Base-by-base conservation (phyloP, 371 early-diverging fungal species). In the Umbelopsis sp. region DNA sequence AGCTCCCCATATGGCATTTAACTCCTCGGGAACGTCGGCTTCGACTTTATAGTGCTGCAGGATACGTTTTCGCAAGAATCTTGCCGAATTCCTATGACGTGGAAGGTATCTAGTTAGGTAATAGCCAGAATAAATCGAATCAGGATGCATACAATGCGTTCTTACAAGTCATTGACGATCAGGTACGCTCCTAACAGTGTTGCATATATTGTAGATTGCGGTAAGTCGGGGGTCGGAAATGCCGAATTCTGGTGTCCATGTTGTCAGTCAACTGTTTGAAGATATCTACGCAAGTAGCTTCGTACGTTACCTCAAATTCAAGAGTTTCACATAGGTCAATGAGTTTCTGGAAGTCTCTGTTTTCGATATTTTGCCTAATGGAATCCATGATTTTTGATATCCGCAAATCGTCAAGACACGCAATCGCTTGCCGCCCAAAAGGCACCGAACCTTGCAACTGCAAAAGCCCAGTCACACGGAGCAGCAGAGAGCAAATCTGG, bases 151-250 rank as follows among this genome's bases (percentile, higher is more conserved):
- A 4, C 14, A 4, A 32, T 35, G n/a, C 18, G 5, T 18, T 37
- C 57, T 57, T 57, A 57, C 57, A 57, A 35, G 18, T 57, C 57
- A 57, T 57, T 57, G 35, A 57, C 35, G 14, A 57, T 18, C 18
- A 57, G n/a, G 35, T 57, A 57, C 3, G n/a, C 29, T 57, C 29
- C 37, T 4, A 57, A 32, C 35, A 57, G 35, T 35, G 57, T 57
- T 35, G 57, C 22, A 18, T 57, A 57, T 4, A 57, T 29, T 3
- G 29, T 29, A 11, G 57, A 29, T 29, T 25, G 22, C 35, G 57
- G 29, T 11, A 57, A 29, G 14, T 35, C 35, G 35, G 29, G n/a
- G 35, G 18, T 29, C 6, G 57, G 32, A 35, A 35, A 29, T 35
- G 35, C 35, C 14, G 57, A 29, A 35, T 25, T 29, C 57, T 57